Evolutionary conservation across 2,329 filamentous ascomycete genomes (phyloP).

Genomic region (Diaporthe ampelina): DNA sequence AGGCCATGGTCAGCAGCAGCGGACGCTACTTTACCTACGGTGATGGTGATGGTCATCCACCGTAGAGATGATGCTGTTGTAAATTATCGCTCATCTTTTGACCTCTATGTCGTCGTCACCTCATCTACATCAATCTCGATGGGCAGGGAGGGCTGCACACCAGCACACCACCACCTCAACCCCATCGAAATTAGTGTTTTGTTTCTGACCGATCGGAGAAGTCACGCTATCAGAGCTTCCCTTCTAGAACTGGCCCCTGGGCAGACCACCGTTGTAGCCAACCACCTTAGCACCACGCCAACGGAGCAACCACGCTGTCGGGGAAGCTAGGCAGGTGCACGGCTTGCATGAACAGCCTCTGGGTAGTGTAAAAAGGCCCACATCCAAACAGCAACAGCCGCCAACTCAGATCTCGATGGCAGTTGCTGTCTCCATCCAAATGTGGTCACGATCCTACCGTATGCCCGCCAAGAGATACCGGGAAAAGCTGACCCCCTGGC

Average conservation of each 20-base stretch:
- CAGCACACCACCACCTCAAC: background rate
- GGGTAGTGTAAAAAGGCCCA: slow-evolving; percentile 24
- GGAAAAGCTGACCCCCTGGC: background rate
- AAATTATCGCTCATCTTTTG: slow-evolving; percentile 14
- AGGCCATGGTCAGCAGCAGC: slow-evolving; percentile 7
- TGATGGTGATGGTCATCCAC: background rate
- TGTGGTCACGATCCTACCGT: slow-evolving; percentile 22
- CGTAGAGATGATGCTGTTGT: background rate
- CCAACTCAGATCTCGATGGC: slow-evolving; percentile 35
- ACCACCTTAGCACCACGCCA: slow-evolving; percentile 14
- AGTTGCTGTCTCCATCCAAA: slow-evolving; percentile 1
- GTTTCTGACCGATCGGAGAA: slow-evolving; percentile 29
- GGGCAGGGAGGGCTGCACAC: slow-evolving; percentile 6
- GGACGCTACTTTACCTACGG: background rate
- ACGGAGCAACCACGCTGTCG: slow-evolving; percentile 24
- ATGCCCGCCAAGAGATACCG: slow-evolving; percentile 23
- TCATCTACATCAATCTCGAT: slow-evolving; percentile 27
- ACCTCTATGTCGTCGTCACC: slow-evolving; percentile 17
- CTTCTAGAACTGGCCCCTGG: slow-evolving; percentile 35
- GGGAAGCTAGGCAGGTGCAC: slow-evolving; percentile 30
- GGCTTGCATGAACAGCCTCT: slow-evolving; percentile 30
- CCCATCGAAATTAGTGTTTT: slow-evolving; percentile 29
- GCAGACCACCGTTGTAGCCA: slow-evolving; percentile 11
- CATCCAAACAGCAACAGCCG: background rate
- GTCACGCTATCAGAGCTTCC: slow-evolving; percentile 10